Conservation (phyloP, 106 monocot species). For the Narthecium ossifragum region DNA sequence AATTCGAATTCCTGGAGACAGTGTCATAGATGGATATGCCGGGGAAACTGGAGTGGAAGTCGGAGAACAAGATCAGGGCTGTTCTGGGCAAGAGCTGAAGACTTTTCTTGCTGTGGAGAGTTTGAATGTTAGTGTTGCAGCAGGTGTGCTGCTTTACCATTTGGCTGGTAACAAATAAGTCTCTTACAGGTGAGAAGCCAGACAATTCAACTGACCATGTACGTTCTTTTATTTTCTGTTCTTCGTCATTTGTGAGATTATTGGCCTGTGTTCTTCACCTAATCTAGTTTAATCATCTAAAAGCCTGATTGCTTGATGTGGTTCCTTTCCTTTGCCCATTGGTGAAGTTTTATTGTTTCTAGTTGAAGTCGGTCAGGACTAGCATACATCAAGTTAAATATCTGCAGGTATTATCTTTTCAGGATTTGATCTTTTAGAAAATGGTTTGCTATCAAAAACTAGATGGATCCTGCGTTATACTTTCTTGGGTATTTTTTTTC, state of each 20-base stretch:
- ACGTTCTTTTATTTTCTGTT: neutral
- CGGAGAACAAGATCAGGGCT: constrained; percentile 17
- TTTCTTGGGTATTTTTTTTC: too few species aligned
- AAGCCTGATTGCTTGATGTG: too few species aligned
- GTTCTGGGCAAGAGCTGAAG: constrained; percentile 28
- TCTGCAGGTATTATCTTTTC: too few species aligned
- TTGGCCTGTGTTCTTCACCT: neutral
- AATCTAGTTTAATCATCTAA: too few species aligned
- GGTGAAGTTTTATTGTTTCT: neutral
- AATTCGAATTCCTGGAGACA: constrained; percentile 56
- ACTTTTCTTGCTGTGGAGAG: constrained; percentile 90
- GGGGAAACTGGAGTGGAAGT: constrained; percentile 19
- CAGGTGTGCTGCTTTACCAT: constrained; percentile 90
- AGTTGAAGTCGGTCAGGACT: neutral
- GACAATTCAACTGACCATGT: neutral
- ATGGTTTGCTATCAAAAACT: too few species aligned
- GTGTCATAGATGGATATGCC: constrained; percentile 5
- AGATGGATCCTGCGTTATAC: too few species aligned
- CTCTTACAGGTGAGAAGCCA: constrained; percentile 11
- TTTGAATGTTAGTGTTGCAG: constrained; percentile 96
- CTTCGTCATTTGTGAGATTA: too few species aligned
- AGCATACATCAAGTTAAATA: too few species aligned
- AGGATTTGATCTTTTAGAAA: too few species aligned
- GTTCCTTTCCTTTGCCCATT: neutral
- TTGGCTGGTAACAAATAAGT: constrained; percentile 35